Evolutionary conservation across 495 filamentous ascomycete genomes (phyloP), one percentile per base, ranked within the genome.

Genomic region (Diplogelasinospora grovesii): DNA sequence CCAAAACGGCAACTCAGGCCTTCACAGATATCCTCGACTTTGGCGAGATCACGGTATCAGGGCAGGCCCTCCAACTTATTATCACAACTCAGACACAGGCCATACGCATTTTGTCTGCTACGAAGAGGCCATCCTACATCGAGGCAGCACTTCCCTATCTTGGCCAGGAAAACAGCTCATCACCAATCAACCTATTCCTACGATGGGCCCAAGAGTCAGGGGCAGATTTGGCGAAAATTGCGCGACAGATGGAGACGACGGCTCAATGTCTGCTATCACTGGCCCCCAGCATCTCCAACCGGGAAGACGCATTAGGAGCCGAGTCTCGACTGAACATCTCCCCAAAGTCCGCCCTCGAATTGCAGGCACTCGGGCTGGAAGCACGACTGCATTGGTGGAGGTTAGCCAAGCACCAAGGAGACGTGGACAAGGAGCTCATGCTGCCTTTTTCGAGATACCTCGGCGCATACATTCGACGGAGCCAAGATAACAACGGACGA

Each of bases 301-400:
- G 71, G 20, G 73, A 77, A 16, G 79, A 84, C 49, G 48, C 45
- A 3, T 14, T 60, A 1, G 69, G 68, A 3, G 54, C 53, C 9
- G 66, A 75, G 46, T 50, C 64, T 7, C 70, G 70, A 15, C 63
- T 79, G 0, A 65, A 60, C 27, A 50, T 81, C n/a, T 73, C 73
- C 20, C 81, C 86, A 0, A 69, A 70, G 22, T 66, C 71, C 0
- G 68, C 71, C 0, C 65, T 93, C 10, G 70, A 67, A 25, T 54
- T 93, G 8, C 86, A 94, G 49, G 54, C 74, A 1, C 49, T 87
- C 0, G 85, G 80, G 2, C 64, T 95, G 10, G 73, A 78, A 35
- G 69, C 78, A 22, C 76, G 85, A 5, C 59, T 76, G 11, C 61
- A 74, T 38, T 86, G 81, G 63, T 90, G 86, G 87, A 77, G 68